These are phyloP conservation scores for Saccharomycopsis guyanensis DNA, from an alignment of 805 yeast species.

Conservation along the genomic window DNA sequence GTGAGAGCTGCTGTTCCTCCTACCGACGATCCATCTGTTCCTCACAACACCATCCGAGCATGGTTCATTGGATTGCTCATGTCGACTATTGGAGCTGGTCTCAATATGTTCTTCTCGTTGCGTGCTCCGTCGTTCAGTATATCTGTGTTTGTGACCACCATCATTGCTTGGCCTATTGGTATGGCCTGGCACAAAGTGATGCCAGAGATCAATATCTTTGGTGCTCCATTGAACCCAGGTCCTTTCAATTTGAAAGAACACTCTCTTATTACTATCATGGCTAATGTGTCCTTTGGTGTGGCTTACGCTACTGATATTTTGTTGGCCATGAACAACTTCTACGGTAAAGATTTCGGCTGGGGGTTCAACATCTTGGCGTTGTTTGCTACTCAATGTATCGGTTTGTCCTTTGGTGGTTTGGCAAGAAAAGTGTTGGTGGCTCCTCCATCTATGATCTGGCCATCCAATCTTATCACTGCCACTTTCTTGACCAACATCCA, in stretches of 20 bases:
- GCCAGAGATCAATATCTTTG: constrained; percentile 27
- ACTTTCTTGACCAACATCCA: constrained; percentile 50
- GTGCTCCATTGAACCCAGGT: constrained; percentile 47
- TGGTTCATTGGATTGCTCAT: constrained; percentile 45
- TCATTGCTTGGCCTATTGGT: constrained; percentile 49
- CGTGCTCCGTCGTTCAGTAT: constrained; percentile 44
- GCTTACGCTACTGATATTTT: constrained; percentile 54
- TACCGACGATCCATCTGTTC: constrained; percentile 41
- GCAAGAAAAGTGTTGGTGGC: constrained; percentile 50
- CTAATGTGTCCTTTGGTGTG: constrained; percentile 37
- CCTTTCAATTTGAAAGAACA: constrained; percentile 60
- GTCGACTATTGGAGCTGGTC: constrained; percentile 47
- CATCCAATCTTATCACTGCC: constrained; percentile 50
- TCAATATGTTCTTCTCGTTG: constrained; percentile 47
- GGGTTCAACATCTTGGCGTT: constrained; percentile 49
- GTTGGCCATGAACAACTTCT: constrained; percentile 43
- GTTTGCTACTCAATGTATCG: constrained; percentile 54
- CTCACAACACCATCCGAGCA: constrained; percentile 47
- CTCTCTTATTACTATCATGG: constrained; percentile 47
- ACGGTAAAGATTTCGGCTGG: constrained; percentile 37
- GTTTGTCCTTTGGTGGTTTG: constrained; percentile 62
- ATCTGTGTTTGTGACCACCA: constrained; percentile 44
- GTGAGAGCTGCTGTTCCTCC: constrained; percentile 52
- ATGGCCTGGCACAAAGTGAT: constrained; percentile 29
- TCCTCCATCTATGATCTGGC: constrained; percentile 69